Base-by-base conservation (phyloP, 2,329 filamentous ascomycete species). In the Fusarium newnesense region DNA sequence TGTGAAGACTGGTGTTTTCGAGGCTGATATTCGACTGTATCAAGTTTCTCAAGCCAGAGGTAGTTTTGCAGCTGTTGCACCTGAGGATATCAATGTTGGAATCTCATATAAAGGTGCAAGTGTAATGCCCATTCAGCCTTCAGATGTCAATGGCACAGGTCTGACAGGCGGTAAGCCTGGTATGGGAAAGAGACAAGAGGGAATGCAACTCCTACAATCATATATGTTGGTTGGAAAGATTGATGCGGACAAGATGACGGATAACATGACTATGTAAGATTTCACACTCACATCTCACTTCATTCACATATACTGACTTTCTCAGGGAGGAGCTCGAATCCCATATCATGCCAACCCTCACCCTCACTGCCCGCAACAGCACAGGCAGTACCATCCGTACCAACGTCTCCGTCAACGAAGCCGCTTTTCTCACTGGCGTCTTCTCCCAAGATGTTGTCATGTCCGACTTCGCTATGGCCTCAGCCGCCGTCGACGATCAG, bases 21-120 rank as follows among this genome's bases (percentile, higher is more conserved):
- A 93, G 81, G 93, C 93, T 36, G 94, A 96, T 79, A 81, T 96
- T 57, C 87, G 93, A 60, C 84, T 96, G 67, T 96, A 91, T 83
- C 90, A 92, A 80, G 83, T 95, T 52, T 90, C 90, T 10, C 81
- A 87, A 1, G 86, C 93, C 1, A 86, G 83, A 8, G 89, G 84
- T 37, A 80, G 79, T 8, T 92, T 91, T 71, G 79, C 83, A 15
- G 85, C 84, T 16, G 86, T 92, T 40, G 74, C 85, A 3, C 83
- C 85, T 2, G 78, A 86, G 52, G 84, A 89, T 62, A 86, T 92
- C 64, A 81, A 86, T 72, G 89, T 91, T 60, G 84, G 84, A 21
- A 81, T 92, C 34, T 81, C 81, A 57, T 92, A 90, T 75, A 81
- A 77, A 54, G 89, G 88, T 40, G 89, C 89, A 15, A 80, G 79